A percentile compares a stretch with the other conserved stretches of the same genome.
Evolutionary conservation across 441 rosid species (phyloP).

Genomic region (Omphalea diandra): DNA sequence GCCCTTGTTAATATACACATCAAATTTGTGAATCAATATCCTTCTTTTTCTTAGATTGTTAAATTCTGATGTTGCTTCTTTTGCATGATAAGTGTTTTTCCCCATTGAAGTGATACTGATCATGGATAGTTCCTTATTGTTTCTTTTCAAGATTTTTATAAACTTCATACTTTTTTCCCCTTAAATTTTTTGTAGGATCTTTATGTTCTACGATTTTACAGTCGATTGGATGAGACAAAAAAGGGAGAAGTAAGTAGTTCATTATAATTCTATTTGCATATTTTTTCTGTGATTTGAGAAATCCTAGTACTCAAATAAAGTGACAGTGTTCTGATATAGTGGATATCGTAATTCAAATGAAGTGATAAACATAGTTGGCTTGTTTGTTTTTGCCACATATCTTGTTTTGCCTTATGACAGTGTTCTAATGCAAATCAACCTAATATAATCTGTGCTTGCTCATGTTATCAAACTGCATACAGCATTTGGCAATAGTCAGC

Average conservation of each 20-base stretch:
- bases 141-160: not conserved
- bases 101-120: not conserved
- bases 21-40: not conserved
- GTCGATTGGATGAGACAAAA: constrained; percentile 70
- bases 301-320: not conserved
- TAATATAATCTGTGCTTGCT: not conserved
- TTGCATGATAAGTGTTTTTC: not conserved
- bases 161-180: not conserved
- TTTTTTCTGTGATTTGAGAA: not conserved
- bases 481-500: not conserved
- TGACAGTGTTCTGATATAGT: not conserved
- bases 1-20: not conserved
- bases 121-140: not conserved
- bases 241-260: constrained; percentile 83
- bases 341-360: not conserved
- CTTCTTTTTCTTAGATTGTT: not conserved
- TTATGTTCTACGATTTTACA: constrained; percentile 67
- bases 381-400: not conserved
- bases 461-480: not conserved
- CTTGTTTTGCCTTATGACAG: not conserved
- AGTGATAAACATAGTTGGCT: not conserved
- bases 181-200: constrained; percentile 55
- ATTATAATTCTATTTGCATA: constrained; percentile 5
- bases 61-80: not conserved
- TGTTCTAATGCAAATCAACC: not conserved